Base-by-base conservation (phyloP, 169 alveolate genomes). In the Theileria parva region DNA sequence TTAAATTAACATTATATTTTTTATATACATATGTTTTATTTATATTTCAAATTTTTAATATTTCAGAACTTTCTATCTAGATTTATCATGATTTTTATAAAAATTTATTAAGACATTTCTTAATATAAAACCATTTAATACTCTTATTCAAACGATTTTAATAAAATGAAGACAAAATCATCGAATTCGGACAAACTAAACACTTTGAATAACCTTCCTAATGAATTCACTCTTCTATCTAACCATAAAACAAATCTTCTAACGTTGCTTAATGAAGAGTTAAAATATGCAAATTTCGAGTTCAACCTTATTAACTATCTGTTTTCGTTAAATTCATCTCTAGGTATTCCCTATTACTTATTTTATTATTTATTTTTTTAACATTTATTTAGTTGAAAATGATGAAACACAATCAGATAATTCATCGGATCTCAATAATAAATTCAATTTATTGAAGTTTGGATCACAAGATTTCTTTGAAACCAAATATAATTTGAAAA, bases 201-300 rank as follows among this genome's bases (percentile, higher is more conserved):
- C 15, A 27, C 0, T 44, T 67, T 61, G 0, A 76, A 77, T 23
- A 63, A 57, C 0, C 53, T 85, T 3, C 57, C 77, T 21, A 50
- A 66, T 23, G 81, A 85, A 17, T 70, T 83, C 57, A 23, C 75
- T 23, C 25, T 81, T 44, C 77, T 83, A 1, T 67, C 72, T 0
- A 32, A 32, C 17, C 76, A 73, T 34, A 83, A 83, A 60, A 75
- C 69, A 17, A 71, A 83, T 28, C 12, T 77, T 8, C 51, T 83
- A 12, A 39, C 50, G 1, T 81, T 85, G 7, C 17, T 83, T 23
- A 55, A 60, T 19, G 32, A 83, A 19, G 89, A 83, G 30, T 34
- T 51, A 17, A 44, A 25, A 12, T 59, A 83, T 69, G 73, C 89
- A 15, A 32, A 75, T 9, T 17, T 76, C 51, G 89, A 83, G 67